phyloP scores from a whole-genome alignment of 2,329 filamentous ascomycete genomes.

The Didymella lethalis region DNA sequence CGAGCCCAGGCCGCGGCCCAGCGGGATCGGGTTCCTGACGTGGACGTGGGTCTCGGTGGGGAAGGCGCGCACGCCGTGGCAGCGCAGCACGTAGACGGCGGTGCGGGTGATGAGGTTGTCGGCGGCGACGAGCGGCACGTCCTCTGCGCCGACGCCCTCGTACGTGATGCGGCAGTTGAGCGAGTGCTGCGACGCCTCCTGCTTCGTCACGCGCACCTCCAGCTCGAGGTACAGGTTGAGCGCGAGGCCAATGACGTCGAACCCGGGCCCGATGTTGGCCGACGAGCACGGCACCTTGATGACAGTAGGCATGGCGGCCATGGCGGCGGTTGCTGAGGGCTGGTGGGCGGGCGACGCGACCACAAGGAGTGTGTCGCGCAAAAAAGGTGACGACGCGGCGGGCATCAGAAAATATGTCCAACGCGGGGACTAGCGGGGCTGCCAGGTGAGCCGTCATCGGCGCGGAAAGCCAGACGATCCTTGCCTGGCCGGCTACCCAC shows the following conservation, averaged over 20 bases:
- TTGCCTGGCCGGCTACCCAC: too few species aligned
- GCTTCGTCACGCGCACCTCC: conserved; percentile 72
- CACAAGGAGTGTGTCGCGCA: conserved; percentile 12
- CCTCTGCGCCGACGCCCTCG: conserved; percentile 79
- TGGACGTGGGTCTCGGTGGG: conserved; percentile 86
- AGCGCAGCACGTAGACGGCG: conserved; percentile 91
- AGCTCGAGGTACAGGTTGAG: conserved; percentile 94
- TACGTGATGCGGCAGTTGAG: conserved; percentile 92
- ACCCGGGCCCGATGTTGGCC: conserved; percentile 94
- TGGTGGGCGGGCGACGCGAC: conserved; percentile 13
- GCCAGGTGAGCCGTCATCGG: conserved; percentile 4
- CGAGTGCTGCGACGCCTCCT: conserved; percentile 63
- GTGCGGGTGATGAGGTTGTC: conserved; percentile 93
- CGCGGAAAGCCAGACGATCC: background rate
- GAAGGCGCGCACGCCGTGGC: conserved; percentile 85
- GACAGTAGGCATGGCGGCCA: conserved; percentile 56
- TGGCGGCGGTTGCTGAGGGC: conserved; percentile 23
- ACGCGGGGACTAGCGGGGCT: conserved; percentile 7
- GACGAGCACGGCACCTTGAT: conserved; percentile 92
- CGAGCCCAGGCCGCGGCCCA: conserved; percentile 91
- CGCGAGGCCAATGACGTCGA: conserved; percentile 96
- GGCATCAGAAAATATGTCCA: conserved; percentile 14
- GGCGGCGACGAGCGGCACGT: conserved; percentile 84
- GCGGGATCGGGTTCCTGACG: conserved; percentile 93
- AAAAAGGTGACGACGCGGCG: conserved; percentile 11